Evolutionary conservation across 495 filamentous ascomycete species (phyloP).

Genomic region (Penicillium desertorum): DNA sequence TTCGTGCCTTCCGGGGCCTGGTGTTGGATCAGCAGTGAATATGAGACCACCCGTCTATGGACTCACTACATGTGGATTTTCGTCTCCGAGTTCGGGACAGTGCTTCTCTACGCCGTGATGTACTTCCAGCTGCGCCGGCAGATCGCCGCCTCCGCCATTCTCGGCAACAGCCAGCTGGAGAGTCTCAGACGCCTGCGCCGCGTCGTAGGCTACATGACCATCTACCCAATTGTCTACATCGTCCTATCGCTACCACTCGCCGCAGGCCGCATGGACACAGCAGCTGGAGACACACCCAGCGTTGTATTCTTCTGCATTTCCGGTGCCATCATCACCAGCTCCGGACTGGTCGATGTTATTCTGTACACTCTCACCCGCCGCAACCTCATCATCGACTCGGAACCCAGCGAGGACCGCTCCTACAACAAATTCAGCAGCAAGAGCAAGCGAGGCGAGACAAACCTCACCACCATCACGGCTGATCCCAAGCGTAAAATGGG

Average conservation of each 20-base stretch:
- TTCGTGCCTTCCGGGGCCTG: conserved; percentile 63
- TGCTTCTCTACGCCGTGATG: conserved; percentile 63
- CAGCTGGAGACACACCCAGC: conserved; percentile 54
- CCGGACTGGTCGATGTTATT: conserved; percentile 71
- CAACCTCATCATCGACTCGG: conserved; percentile 45
- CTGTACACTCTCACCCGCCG: conserved; percentile 70
- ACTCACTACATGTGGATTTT: conserved; percentile 83
- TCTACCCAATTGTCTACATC: conserved; percentile 74
- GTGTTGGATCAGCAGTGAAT: conserved; percentile 70
- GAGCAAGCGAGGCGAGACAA: conserved; percentile 28
- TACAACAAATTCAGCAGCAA: conserved; percentile 39
- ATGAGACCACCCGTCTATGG: conserved; percentile 62
- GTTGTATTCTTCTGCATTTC: conserved; percentile 65
- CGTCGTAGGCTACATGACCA: conserved; percentile 66
- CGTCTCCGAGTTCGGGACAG: conserved; percentile 62
- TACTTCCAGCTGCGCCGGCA: conserved; percentile 57
- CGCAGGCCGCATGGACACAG: conserved; percentile 63
- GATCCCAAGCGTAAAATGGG: conserved; percentile 30
- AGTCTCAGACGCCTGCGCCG: conserved; percentile 44
- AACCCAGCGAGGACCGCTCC: conserved; percentile 40
- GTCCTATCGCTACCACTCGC: conserved; percentile 71
- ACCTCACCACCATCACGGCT: conserved; percentile 38
- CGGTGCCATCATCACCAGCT: conserved; percentile 70
- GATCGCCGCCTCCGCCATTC: conserved; percentile 42
- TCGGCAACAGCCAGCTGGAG: conserved; percentile 39